Evolutionary conservation across 129 eudicot genomes (phyloP), one percentile per base, ranked within the genome.

Genomic region (Flaveria ramosissima): DNA sequence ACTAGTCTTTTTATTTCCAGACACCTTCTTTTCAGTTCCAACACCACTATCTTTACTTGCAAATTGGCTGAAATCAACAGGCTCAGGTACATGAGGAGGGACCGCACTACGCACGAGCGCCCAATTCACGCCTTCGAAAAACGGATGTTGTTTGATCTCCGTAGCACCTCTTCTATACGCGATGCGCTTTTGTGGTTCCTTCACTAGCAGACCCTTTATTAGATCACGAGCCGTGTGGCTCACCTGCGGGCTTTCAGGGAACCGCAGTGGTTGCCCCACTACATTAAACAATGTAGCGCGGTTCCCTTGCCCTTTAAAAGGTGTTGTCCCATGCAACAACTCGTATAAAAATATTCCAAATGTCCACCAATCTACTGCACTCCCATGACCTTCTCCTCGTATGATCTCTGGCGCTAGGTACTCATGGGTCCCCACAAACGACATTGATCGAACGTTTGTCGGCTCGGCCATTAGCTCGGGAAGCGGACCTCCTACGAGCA

Each of bases 351-450:
- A 90, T 9, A 90, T 88, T 0, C 96, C 96, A 32, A 90, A 86
- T 4, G 96, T 90, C 96, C 96, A 90, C 96, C 96, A 90, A 70
- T 90, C 96, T 46, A 90, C 96, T 20, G 92, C 92, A 56, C 96
- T 90, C 1, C 96, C 96, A 56, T 90, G 96, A 23, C 96, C 96
- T 78, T 90, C 96, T 1, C 96, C 96, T 1, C 93, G 85, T 17
- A 90, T 86, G 24, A 90, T 55, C 88, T 92, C 36, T 84, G 59
- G 59, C 6, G 59, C 59, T 48, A 48, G 14, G 53, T 48, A 48
- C 53, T 48, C 53, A 1, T 48, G 96, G 20, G 96, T 90, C 39
- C 96, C 96, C 1, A 90, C 93, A 69, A 90, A 90, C 9, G 96
- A 90, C 92, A 90, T 88, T 27, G 96, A 90, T 5, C 93, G 82